phyloP scores from a whole-genome alignment of 371 early-diverging fungal genomes.

The Rhizopus stolonifer region DNA sequence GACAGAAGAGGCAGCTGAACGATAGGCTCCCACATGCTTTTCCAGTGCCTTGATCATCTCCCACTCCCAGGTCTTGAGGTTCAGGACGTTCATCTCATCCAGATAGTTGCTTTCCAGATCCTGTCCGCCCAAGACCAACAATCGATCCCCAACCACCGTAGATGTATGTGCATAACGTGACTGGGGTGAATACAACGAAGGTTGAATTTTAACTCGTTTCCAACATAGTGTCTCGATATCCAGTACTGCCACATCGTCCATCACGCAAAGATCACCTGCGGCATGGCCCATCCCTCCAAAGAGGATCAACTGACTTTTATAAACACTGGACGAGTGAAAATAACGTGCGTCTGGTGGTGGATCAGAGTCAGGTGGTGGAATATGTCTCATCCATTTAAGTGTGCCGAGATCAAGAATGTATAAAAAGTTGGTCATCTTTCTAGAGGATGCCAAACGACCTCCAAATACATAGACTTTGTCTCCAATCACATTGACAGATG shows the following conservation, averaged over 20 bases:
- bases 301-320: slow-evolving; percentile 51
- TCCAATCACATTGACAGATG: slow-evolving; percentile 65
- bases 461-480: slow-evolving; percentile 72
- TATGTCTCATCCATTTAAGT: slow-evolving; percentile 59
- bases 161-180: slow-evolving; percentile 85
- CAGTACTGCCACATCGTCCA: slow-evolving; percentile 72
- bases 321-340: slow-evolving; percentile 74
- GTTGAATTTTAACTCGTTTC: slow-evolving; percentile 50
- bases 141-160: slow-evolving; percentile 52
- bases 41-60: slow-evolving; percentile 64
- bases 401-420: slow-evolving; percentile 64
- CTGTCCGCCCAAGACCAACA: slow-evolving; percentile 82
- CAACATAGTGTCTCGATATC: slow-evolving; percentile 67
- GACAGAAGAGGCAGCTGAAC: slow-evolving; percentile 65
- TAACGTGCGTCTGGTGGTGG: slow-evolving; percentile 62
- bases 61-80: slow-evolving; percentile 70
- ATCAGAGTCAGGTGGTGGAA: slow-evolving; percentile 36
- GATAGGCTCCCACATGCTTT: slow-evolving; percentile 77
- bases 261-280: slow-evolving; percentile 46
- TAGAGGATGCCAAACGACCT: slow-evolving; percentile 65
- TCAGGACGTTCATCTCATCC: slow-evolving; percentile 74
- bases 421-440: slow-evolving; percentile 67
- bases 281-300: slow-evolving; percentile 66
- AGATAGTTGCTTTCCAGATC: slow-evolving; percentile 76
- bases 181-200: slow-evolving; percentile 58